Evolutionary conservation across 129 eudicot species (phyloP).

Genomic region (Solidago caesia): DNA sequence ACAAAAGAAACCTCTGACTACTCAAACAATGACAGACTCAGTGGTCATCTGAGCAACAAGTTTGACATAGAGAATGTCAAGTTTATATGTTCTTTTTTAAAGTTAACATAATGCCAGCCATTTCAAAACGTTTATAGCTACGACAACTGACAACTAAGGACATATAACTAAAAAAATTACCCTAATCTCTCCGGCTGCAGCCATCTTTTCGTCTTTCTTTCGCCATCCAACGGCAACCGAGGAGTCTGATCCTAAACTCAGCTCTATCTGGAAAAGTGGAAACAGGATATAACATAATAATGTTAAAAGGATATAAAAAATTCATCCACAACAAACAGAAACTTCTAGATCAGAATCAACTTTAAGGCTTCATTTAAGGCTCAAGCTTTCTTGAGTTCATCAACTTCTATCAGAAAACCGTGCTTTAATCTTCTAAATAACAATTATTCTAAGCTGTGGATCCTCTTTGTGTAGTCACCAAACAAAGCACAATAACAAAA

Average conservation of each 20-base stretch:
- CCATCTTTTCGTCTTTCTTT: slow-evolving; percentile 71
- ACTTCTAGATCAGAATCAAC: slow-evolving; percentile 8
- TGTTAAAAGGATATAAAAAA: neutral
- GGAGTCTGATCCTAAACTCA: slow-evolving; percentile 74
- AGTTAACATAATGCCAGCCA: neutral
- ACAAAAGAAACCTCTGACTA: neutral
- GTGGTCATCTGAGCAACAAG: neutral
- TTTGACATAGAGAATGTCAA: neutral
- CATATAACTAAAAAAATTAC: slow-evolving; percentile 32
- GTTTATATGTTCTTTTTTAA: neutral
- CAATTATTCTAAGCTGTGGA: too few species aligned
- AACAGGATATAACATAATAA: neutral
- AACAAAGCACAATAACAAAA: neutral
- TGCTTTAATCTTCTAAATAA: neutral
- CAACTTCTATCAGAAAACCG: neutral
- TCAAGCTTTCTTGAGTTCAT: neutral
- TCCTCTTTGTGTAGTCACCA: too few species aligned
- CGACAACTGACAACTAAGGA: neutral
- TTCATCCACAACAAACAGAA: slow-evolving; percentile 14
- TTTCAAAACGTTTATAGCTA: neutral
- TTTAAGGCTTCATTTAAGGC: neutral
- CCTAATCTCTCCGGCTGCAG: slow-evolving; percentile 90
- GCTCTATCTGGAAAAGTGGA: slow-evolving; percentile 60
- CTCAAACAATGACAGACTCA: neutral
- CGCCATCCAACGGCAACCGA: slow-evolving; percentile 93